A percentile compares a stretch with the other conserved stretches of the same genome.
Conservation (phyloP, 2,329 filamentous ascomycete genomes). For the Epichloe elymi region DNA sequence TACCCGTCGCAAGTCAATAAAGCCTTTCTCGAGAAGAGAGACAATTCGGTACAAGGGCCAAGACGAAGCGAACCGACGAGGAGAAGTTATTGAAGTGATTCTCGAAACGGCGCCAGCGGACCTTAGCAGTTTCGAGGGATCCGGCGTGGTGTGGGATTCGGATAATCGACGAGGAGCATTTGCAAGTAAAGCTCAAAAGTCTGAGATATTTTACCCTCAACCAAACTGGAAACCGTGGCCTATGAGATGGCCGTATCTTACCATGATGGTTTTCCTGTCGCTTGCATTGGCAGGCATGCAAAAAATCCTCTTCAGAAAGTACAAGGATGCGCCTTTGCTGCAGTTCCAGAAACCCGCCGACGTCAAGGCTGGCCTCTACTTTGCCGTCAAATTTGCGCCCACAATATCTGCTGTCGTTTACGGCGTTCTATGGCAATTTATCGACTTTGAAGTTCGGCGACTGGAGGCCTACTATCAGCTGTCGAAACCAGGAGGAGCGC, state of each 20-base stretch:
- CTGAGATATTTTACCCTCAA: slow-evolving; percentile 45
- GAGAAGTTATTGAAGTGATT: slow-evolving; percentile 46
- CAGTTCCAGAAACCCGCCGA: slow-evolving; percentile 36
- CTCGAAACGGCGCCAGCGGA: slow-evolving; percentile 33
- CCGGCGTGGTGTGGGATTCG: slow-evolving; percentile 15
- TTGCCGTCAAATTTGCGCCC: slow-evolving; percentile 50
- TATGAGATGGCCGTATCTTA: slow-evolving; percentile 50
- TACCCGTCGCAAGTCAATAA: slow-evolving; percentile 19
- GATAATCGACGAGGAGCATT: slow-evolving; percentile 25
- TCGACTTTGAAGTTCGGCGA: slow-evolving; percentile 53
- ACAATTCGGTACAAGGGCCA: slow-evolving; percentile 40
- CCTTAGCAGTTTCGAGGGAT: slow-evolving; percentile 37
- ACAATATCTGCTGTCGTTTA: slow-evolving; percentile 48
- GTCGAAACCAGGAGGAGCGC: slow-evolving; percentile 44
- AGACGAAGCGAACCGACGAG: slow-evolving; percentile 45
- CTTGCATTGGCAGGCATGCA: slow-evolving; percentile 35
- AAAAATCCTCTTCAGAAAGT: slow-evolving; percentile 42
- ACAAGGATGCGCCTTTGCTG: slow-evolving; percentile 30
- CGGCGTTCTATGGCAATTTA: slow-evolving; percentile 53
- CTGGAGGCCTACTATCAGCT: slow-evolving; percentile 55
- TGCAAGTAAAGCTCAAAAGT: slow-evolving; percentile 20
- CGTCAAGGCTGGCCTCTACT: slow-evolving; percentile 39
- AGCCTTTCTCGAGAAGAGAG: slow-evolving; percentile 18
- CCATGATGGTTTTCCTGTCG: slow-evolving; percentile 39
- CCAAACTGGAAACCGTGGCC: slow-evolving; percentile 55